Conservation (phyloP, 2,329 filamentous ascomycete genomes). For the Aspergillus neotritici region DNA sequence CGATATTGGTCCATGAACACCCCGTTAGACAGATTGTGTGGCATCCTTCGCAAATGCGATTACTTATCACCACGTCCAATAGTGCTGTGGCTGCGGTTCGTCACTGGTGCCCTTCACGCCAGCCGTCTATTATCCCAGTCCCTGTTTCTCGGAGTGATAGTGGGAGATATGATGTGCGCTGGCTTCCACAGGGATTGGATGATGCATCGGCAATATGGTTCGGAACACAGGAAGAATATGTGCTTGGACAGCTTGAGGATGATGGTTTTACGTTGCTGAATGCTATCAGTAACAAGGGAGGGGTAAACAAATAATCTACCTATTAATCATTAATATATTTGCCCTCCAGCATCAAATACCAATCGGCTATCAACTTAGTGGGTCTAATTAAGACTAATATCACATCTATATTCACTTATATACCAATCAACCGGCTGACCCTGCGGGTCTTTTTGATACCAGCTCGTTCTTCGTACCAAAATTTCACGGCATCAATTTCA, state of each 20-base stretch:
- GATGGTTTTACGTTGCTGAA: constrained; percentile 26
- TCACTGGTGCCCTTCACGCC: constrained; percentile 27
- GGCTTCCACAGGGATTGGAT: constrained; percentile 17
- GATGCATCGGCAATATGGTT: constrained; percentile 31
- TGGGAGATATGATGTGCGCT: constrained; percentile 33
- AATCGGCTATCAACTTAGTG: too few relatives aligned
- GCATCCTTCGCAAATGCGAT: constrained; percentile 32
- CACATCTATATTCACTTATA: too few relatives aligned
- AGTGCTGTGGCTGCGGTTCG: constrained; percentile 28
- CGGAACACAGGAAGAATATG: constrained; percentile 30
- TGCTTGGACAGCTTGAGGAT: constrained; percentile 28
- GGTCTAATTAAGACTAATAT: too few relatives aligned
- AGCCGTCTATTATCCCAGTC: constrained; percentile 27
- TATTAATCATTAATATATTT: too few relatives aligned
- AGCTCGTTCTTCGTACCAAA: too few relatives aligned
- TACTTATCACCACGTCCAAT: constrained; percentile 37
- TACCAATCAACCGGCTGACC: too few relatives aligned
- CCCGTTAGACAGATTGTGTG: constrained; percentile 37
- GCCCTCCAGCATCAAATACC: too few relatives aligned
- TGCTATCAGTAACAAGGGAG: constrained; percentile 20
- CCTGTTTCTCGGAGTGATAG: constrained; percentile 29
- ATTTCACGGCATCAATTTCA: too few relatives aligned
- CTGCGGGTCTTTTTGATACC: too few relatives aligned
- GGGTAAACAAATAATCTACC: too few relatives aligned
- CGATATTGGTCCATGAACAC: constrained; percentile 40